phyloP scores from a whole-genome alignment of 2,329 filamentous ascomycete genomes.

The Fusarium metavorans region DNA sequence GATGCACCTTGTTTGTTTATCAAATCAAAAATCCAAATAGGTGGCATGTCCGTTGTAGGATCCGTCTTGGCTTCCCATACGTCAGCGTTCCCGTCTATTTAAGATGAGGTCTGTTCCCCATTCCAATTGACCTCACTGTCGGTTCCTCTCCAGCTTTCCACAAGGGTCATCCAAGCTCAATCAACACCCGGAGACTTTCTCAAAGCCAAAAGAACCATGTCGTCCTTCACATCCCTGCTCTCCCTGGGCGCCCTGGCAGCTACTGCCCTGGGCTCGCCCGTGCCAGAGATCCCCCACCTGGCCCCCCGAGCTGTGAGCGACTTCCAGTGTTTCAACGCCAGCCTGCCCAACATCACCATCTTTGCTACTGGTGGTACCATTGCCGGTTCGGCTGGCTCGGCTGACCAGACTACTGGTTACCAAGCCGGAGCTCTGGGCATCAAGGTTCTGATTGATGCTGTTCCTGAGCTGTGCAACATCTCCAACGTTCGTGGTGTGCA shows the following conservation, averaged over 20 bases:
- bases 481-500: constrained; percentile 66
- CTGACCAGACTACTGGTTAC: constrained; percentile 59
- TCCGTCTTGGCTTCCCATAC: not conserved
- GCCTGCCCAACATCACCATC: constrained; percentile 66
- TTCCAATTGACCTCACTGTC: not conserved
- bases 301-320: constrained; percentile 11
- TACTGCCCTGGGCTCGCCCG: constrained; percentile 21
- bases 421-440: constrained; percentile 58
- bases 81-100: constrained; percentile 14
- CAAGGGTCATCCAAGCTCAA: not conserved
- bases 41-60: constrained; percentile 15
- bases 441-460: constrained; percentile 62
- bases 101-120: not conserved
- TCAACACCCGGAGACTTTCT: not conserved
- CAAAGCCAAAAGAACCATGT: constrained; percentile 17
- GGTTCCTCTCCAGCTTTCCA: not conserved
- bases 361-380: constrained; percentile 70
- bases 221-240: constrained; percentile 19
- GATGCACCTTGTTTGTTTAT: constrained; percentile 15
- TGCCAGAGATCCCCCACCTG: constrained; percentile 20
- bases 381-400: constrained; percentile 60
- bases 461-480: constrained; percentile 64
- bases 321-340: constrained; percentile 39
- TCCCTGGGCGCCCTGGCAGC: constrained; percentile 18
- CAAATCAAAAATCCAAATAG: constrained; percentile 31